These are phyloP conservation scores for Colletotrichum orbiculare DNA, from an alignment of 2,329 filamentous ascomycete genomes.

Conservation along the genomic window DNA sequence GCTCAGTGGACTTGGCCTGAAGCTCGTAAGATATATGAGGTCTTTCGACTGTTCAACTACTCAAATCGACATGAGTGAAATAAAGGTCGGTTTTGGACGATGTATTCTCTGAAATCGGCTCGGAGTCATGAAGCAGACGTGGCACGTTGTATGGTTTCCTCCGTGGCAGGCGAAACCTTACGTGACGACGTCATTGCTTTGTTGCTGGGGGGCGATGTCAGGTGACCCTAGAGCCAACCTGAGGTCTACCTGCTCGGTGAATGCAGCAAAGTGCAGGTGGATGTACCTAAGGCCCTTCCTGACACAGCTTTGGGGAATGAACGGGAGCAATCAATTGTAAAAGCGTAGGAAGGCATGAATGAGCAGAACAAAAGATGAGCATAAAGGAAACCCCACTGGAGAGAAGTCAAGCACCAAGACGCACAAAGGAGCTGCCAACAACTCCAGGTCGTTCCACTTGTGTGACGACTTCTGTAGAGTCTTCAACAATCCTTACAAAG, in stretches of 20 bases:
- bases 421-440: slow-evolving; percentile 4
- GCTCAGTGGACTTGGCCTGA: slow-evolving; percentile 2
- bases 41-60: slow-evolving; percentile 6
- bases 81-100: neutral
- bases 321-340: too few relatives aligned
- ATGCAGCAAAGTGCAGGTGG: slow-evolving; percentile 2
- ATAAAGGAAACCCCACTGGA: slow-evolving; percentile 2
- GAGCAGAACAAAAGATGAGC: slow-evolving; percentile 14
- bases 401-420: neutral
- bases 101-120: slow-evolving; percentile 28
- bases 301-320: too few relatives aligned
- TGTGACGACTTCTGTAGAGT: too few relatives aligned
- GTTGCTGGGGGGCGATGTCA: slow-evolving; percentile 29
- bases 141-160: slow-evolving; percentile 34
- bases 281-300: neutral
- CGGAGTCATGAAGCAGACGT: slow-evolving; percentile 34
- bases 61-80: slow-evolving; percentile 5
- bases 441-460: too few relatives aligned
- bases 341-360: too few relatives aligned
- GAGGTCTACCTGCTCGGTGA: neutral
- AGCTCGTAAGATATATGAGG: neutral
- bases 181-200: slow-evolving; percentile 35
- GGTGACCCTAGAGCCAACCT: slow-evolving; percentile 16
- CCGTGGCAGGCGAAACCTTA: slow-evolving; percentile 34
- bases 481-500: too few relatives aligned